Base-by-base conservation (phyloP, 768 basidiomycete species). In the Agrocybe praecox region DNA sequence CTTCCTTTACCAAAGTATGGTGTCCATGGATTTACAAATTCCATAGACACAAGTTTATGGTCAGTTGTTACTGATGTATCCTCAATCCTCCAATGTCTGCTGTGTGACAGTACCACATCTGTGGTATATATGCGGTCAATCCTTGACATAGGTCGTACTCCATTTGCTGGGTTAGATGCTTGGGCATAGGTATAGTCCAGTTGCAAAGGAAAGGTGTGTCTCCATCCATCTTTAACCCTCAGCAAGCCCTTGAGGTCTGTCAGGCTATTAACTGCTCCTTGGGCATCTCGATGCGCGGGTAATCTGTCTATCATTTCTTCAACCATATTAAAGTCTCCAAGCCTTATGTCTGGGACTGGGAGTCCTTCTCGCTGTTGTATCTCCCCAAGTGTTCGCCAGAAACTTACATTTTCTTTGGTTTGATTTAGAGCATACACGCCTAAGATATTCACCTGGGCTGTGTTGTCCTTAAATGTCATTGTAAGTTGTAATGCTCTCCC, bases 291-390 rank as follows among this genome's bases (percentile, higher is more conserved):
- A 0, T 60, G 55, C 0, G 53, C 29, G 1, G 78, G 78, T 0
- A 74, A 40, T 0, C 74, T 9, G 52, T 81, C 79, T 0, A 79
- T 52, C 0, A 56, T 18, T 1, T 76, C 72, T 53, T 81, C 76
- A 0, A 74, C 71, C 0, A 80, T 40, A 57, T 83, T 81, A 43
- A 74, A 75, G 55, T 83, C 78, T 0, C 78, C 78, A 0, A 72
- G 22, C 51, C 81, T 58, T 0, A 77, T 14, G 24, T 79, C 70
- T 3, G 69, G 72, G 49, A 52, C 60, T 12, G 55, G 57, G 11
- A n/a, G 29, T 15, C 6, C 7, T n/a, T 46, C 17, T 1, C 3
- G 2, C n/a, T 19, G 12, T 1, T 19, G 26, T 3, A 49, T 15
- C 6, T 43, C 23, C 24, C 21, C 6, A 1, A 60, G 9, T 1